Evolutionary conservation across 2,329 filamentous ascomycete genomes (phyloP).

Genomic region (Alternaria hordeiaustralica): DNA sequence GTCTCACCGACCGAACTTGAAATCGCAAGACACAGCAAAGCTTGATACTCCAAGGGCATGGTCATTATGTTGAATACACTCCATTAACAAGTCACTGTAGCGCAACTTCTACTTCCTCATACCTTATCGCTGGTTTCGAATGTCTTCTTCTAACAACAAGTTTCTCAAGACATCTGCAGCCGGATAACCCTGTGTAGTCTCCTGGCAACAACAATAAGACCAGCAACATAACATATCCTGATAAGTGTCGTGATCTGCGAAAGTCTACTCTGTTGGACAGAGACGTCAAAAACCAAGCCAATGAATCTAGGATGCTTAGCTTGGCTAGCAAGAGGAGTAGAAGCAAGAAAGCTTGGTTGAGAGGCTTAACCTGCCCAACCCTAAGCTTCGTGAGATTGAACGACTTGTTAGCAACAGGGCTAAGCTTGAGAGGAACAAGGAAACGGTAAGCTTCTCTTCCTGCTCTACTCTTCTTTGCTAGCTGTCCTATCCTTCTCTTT

Average conservation of each 20-base stretch:
- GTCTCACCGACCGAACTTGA: too few relatives aligned
- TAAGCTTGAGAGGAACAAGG: not conserved
- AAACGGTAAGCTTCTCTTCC: not conserved
- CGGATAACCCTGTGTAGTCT: too few relatives aligned
- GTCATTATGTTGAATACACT: too few relatives aligned
- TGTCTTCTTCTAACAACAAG: too few relatives aligned
- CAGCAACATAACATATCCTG: too few relatives aligned
- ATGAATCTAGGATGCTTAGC: not conserved
- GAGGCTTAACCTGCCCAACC: not conserved
- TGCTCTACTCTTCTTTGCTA: not conserved
- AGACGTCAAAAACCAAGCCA: not conserved
- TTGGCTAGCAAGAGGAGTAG: not conserved
- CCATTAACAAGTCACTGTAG: accelerated
- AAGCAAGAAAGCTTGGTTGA: not conserved
- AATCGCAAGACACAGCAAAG: too few relatives aligned
- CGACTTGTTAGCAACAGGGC: not conserved
- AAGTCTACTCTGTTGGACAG: not conserved
- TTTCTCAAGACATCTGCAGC: too few relatives aligned
- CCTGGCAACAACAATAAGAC: too few relatives aligned
- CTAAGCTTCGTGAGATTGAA: not conserved
- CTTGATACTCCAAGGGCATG: too few relatives aligned
- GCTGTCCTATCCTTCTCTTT: not conserved
- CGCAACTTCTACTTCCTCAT: too few relatives aligned
- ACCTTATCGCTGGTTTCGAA: too few relatives aligned
- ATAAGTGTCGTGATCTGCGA: too few relatives aligned